Base-by-base conservation (phyloP, 2,329 filamentous ascomycete species). In the Fusarium begoniae region DNA sequence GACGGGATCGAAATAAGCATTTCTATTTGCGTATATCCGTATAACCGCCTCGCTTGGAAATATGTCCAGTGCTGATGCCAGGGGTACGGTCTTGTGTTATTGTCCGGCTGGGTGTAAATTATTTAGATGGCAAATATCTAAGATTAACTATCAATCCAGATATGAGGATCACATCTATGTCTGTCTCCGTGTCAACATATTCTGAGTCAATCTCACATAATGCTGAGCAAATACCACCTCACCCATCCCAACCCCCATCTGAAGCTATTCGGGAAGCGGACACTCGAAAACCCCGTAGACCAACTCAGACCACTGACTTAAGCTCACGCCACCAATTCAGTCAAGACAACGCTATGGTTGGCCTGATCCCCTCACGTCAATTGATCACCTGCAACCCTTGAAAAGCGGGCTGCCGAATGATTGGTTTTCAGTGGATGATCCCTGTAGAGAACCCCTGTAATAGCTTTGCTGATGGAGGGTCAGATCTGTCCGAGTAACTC, bases 401-500 rank as follows among this genome's bases (percentile, higher is more conserved):
- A 41, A 63, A 69, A 48, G 64, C 67, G 64, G 64, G 67, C 66
- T 53, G 58, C 6, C 7, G 4, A 22, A 6, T 45, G 38, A 72
- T 72, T 72, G 70, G 70, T 14, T 8, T 9, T 22, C 7, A 7
- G 11, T 3, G 18, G 13, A 8, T 6, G 22, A 45, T 37, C 68
- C 63, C 47, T 17, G 56, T 28, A 28, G 20, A 6, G 14, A 1
- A 35, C 40, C 43, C 40, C 28, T 61, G 61, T 38, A 26, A 48
- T 17, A 10, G n/a, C 20, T 22, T 14, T n/a, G 47, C 41, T 63
- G 28, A 66, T 44, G 72, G 64, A 45, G 70, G 64, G 60, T 43
- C 38, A 66, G 57, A 76, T 74, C 63, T 72, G 60, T 55, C 50
- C 75, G 67, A 75, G 11, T 50, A 72, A 64, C 72, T 75, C 72